Evolutionary conservation across 192 early-diverging fungal genomes (phyloP).

Genomic region (Backusella sp.): DNA sequence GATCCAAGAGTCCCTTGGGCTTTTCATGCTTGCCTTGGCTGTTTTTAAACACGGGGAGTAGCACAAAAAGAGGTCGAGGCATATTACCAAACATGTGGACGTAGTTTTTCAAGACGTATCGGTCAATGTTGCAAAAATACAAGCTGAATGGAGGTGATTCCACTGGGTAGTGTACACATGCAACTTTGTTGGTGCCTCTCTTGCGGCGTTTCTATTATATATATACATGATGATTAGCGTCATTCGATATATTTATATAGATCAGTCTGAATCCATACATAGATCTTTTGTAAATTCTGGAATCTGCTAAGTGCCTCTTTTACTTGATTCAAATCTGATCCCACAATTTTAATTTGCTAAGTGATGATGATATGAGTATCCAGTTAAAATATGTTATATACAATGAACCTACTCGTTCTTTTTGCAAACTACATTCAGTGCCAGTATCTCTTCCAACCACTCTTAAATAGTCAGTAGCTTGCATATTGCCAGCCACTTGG

Average conservation of each 20-base stretch:
- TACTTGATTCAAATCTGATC: slow-evolving; percentile 1
- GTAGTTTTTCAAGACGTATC: neutral
- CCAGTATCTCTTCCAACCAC: slow-evolving; percentile 22
- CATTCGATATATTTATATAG: too few relatives aligned
- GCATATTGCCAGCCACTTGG: neutral
- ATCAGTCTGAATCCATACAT: neutral
- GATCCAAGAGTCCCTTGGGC: neutral
- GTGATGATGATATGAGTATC: neutral
- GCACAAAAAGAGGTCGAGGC: slow-evolving; percentile 1
- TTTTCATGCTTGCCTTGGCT: neutral
- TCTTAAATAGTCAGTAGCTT: slow-evolving; percentile 11
- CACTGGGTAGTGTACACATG: neutral
- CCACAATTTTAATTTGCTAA: slow-evolving; percentile 18
- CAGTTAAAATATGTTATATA: neutral
- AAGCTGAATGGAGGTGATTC: neutral
- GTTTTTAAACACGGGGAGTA: slow-evolving; percentile 15
- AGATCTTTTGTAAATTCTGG: slow-evolving; percentile 14
- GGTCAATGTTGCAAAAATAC: neutral
- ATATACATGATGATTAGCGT: neutral
- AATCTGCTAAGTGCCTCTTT: slow-evolving; percentile 20
- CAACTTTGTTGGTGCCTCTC: neutral
- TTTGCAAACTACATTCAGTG: slow-evolving; percentile 15
- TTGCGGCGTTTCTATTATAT: neutral
- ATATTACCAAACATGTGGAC: neutral
- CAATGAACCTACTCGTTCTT: neutral